Conservation (phyloP, 306 rosid genomes). For the Cyclanthera cordifolia region DNA sequence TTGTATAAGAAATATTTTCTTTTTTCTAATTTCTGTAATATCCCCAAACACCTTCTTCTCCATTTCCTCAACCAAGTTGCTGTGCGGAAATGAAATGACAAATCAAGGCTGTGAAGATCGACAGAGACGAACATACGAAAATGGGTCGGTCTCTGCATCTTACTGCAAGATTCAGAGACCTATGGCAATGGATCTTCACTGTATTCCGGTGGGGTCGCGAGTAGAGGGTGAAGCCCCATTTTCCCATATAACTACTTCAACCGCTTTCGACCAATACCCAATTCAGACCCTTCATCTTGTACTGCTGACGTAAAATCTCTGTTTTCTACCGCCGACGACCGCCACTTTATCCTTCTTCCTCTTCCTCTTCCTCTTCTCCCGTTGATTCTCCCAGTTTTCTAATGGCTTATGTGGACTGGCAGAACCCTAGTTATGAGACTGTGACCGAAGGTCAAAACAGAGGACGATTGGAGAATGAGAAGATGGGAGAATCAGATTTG, state of each 20-base stretch:
- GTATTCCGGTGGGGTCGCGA: neutral
- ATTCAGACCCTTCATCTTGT: neutral
- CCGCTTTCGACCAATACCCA: neutral
- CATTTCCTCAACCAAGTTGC: too few relatives aligned
- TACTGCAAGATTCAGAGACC: neutral
- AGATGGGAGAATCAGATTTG: conserved; percentile 8
- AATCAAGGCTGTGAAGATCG: neutral
- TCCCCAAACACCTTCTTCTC: too few relatives aligned
- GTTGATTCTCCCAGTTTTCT: conserved; percentile 5
- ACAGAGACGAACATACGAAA: neutral
- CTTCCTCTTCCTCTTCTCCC: conserved; percentile 26
- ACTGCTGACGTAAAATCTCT: neutral
- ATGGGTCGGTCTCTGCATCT: neutral
- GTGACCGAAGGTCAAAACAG: conserved; percentile 15
- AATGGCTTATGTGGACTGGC: conserved; percentile 29
- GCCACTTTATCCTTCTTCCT: conserved; percentile 15
- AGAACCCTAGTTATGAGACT: conserved; percentile 2
- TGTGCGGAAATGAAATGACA: too few relatives aligned
- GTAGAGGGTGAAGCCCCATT: neutral
- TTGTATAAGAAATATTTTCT: too few relatives aligned
- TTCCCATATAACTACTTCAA: conserved; percentile 12
- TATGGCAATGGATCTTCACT: neutral
- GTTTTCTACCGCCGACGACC: neutral
- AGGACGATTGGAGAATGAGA: conserved; percentile 11
- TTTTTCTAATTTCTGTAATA: too few relatives aligned